These are phyloP conservation scores for Xylaria castorea DNA, from an alignment of 495 filamentous ascomycete genomes.

Conservation along the genomic window DNA sequence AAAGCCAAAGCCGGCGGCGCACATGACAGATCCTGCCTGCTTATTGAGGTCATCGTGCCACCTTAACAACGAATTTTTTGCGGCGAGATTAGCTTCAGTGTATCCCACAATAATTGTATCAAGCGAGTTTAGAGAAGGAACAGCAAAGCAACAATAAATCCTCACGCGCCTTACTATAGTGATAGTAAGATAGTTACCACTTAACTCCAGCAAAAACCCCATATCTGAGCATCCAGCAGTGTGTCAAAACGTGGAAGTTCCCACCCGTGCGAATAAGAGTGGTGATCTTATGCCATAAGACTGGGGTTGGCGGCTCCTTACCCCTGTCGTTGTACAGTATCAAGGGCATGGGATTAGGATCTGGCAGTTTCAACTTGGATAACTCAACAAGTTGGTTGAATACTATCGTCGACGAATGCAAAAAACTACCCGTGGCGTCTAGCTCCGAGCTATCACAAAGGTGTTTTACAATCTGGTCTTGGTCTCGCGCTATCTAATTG, in stretches of 20 bases:
- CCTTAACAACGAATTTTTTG: too few species aligned
- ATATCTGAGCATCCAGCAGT: neutral
- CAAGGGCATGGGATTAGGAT: neutral
- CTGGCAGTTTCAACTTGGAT: neutral
- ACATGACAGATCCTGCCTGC: too few species aligned
- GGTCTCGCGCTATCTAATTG: too few species aligned
- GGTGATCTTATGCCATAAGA: neutral
- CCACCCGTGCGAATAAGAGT: neutral
- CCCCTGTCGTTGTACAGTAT: neutral
- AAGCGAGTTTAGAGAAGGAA: too few species aligned
- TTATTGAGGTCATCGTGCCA: too few species aligned
- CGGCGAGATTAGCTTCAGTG: too few species aligned
- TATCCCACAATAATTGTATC: too few species aligned
- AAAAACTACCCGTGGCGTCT: neutral
- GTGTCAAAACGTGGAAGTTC: neutral
- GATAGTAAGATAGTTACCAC: neutral
- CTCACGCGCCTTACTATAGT: too few species aligned
- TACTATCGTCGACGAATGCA: neutral
- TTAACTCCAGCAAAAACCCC: neutral
- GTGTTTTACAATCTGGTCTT: neutral
- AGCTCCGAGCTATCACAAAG: neutral
- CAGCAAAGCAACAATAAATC: too few species aligned
- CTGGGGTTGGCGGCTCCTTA: neutral
- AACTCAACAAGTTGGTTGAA: neutral
- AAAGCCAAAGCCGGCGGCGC: too few species aligned